Evolutionary conservation across 1,284 basidiomycete species (phyloP).

Genomic region (Malassezia pachydermatis): DNA sequence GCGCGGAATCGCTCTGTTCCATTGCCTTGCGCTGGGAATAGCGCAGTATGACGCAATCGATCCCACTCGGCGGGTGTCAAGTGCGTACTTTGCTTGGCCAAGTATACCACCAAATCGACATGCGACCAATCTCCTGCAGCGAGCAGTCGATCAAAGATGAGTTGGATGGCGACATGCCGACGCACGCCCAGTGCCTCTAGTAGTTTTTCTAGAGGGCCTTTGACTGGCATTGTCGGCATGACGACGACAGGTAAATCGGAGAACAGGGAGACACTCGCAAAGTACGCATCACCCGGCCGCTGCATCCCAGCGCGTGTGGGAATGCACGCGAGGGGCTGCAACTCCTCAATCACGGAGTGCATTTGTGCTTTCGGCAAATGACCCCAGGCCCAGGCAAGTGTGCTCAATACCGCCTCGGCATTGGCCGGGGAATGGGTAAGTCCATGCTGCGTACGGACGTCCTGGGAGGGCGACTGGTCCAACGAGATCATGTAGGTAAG

Average conservation of each 20-base stretch:
- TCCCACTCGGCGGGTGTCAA: constrained; percentile 62
- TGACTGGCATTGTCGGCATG: constrained; percentile 61
- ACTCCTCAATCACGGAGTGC: constrained; percentile 54
- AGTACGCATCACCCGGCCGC: constrained; percentile 68
- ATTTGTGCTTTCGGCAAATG: constrained; percentile 58
- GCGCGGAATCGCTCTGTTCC: constrained; percentile 35
- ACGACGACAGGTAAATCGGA: constrained; percentile 67
- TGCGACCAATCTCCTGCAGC: constrained; percentile 50
- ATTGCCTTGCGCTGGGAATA: constrained; percentile 65
- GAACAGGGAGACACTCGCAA: constrained; percentile 76
- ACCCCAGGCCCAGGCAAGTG: constrained; percentile 68
- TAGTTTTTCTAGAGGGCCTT: constrained; percentile 66
- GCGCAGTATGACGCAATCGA: constrained; percentile 63
- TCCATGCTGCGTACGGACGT: constrained; percentile 6
- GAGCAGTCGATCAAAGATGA: constrained; percentile 50
- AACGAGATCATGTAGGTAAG: constrained; percentile 58
- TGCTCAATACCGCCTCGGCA: constrained; percentile 68
- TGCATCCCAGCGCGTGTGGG: constrained; percentile 72
- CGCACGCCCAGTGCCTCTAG: constrained; percentile 71
- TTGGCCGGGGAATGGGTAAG: constrained; percentile 59
- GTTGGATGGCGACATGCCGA: constrained; percentile 63
- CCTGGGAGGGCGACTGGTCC: constrained; percentile 42
- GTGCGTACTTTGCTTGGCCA: constrained; percentile 71
- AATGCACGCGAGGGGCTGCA: constrained; percentile 66
- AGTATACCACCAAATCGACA: constrained; percentile 50